Base-by-base conservation (phyloP, 1,284 basidiomycete species). In the Apiotrichum mycotoxinovorans region DNA sequence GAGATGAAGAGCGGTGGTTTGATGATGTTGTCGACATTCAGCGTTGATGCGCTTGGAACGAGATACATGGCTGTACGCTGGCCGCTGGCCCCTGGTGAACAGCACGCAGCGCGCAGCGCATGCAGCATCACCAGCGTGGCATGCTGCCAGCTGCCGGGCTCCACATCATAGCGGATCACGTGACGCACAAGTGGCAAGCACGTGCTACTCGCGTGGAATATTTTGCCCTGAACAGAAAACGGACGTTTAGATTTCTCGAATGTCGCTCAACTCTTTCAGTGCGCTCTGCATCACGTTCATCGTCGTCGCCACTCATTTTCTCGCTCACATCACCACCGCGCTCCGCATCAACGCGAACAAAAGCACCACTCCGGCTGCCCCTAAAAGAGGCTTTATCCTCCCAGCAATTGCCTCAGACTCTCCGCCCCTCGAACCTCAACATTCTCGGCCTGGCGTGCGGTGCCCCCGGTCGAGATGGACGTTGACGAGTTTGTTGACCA, bases 401-500 rank as follows among this genome's bases (percentile, higher is more conserved):
- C 42, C 11, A 3, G 8, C 4, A 4, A 7, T 34, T 18, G 4
- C 46, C 10, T 22, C 46, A 14, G 17, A 12, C 17, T 14, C n/a
- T 26, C 37, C 35, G 10, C 23, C 11, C 23, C 37, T 20, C 10
- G n/a, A 20, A 20, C 40, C n/a, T 11, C n/a, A 22, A 41, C 47
- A n/a, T 40, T 25, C 47, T 22, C 34, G 33, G 11, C 46, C 20
- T 18, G 26, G 26, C 25, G 43, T 10, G 30, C 20, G 20, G 46
- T 34, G 45, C 51, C 23, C 37, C 38, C 35, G 45, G 43, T 37
- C 52, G 52, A 56, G 30, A 62, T 62, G 60, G 57, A 62, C 35
- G 53, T 57, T 42, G 60, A 62, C 23, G 62, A 60, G 47, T 35
- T 42, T 43, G 41, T 65, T 33, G 69, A 75, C 56, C 70, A 71